Base-by-base conservation (phyloP, 148 eudicot genomes). In the Rhododendron ferrugineum region DNA sequence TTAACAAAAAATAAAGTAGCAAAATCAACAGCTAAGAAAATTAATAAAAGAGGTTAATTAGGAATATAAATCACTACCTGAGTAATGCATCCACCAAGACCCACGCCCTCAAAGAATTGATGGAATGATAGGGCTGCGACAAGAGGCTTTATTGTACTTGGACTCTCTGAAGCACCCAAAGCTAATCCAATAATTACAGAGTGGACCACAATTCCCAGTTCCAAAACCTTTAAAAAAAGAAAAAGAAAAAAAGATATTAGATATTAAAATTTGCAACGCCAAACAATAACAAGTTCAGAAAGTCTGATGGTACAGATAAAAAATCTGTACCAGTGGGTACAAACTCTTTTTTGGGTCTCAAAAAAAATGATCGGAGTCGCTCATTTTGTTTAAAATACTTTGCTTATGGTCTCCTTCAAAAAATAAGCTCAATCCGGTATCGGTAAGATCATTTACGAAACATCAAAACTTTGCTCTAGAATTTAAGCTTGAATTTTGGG, bases 141-240 rank as follows among this genome's bases (percentile, higher is more conserved):
- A 23, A 78, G 80, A 78, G 80, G 80, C 80, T 26, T 78, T 78
- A 78, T 78, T 0, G 3, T 1, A 22, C 14, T 78, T 42, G 52
- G 54, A 78, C 80, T 78, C 47, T 78, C 34, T 1, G 80, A 78
- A 44, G 54, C 80, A 4, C 80, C 80, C 80, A 78, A 78, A 40
- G 80, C 46, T 40, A 78, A 18, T 78, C 80, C 80, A 78, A 78
- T 78, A 78, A 78, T 78, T 11, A 78, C 80, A n/a, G 80, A 78
- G 16, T 78, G 80, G 6, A 78, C 80, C 80, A 78, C 80, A n/a
- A 78, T 78, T 44, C 80, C 80, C 18, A 78, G 2, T 44, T 78
- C 80, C 54, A 78, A 78, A 44, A 78, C 80, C 80, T 78, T 2
- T 44, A 11, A 68, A 74, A 7, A 30, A 40, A 0, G 0, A 15